A percentile compares a stretch with the other conserved stretches of the same genome.
Evolutionary conservation across 352 stramenopile genomes (phyloP).

Genomic region (Thalassiosira mediterranea): DNA sequence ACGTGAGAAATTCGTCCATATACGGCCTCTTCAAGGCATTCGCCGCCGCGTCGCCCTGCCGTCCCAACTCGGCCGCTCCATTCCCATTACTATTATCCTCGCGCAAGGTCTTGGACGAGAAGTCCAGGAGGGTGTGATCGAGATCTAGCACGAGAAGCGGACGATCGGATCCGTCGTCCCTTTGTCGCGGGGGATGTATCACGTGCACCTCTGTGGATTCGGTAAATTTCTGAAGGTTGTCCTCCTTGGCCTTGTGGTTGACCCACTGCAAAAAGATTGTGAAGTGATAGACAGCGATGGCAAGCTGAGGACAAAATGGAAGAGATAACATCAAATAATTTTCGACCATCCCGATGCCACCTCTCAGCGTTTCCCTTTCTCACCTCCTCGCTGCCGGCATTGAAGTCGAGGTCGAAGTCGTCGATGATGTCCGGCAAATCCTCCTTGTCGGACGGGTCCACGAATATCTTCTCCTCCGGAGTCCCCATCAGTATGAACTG

Average conservation of each 20-base stretch:
- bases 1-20: conserved; percentile 87
- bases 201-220: conserved; percentile 83
- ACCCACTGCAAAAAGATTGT: conserved; percentile 63
- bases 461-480: conserved; percentile 85
- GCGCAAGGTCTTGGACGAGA: conserved; percentile 73
- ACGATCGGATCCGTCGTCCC: conserved; percentile 61
- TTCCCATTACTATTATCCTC: conserved; percentile 35
- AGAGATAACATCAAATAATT: no score
- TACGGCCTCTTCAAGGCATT: conserved; percentile 83
- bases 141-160: conserved; percentile 88
- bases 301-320: no score
- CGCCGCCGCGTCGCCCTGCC: conserved; percentile 24
- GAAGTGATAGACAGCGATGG: no score
- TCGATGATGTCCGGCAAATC: conserved; percentile 85
- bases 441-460: conserved; percentile 81
- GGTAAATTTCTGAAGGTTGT: conserved; percentile 85
- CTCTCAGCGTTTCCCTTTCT: no score
- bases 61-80: conserved; percentile 26
- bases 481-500: conserved; percentile 89
- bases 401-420: conserved; percentile 89
- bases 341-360: no score
- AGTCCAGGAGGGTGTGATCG: conserved; percentile 89
- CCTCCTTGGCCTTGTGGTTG: conserved; percentile 78
- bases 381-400: conserved; percentile 63
- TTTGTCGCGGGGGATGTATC: conserved; percentile 81